A percentile compares a stretch with the other conserved stretches of the same genome.
These are phyloP conservation scores for Hygrocybe punicea DNA, from an alignment of 768 basidiomycete species.

Conservation along the genomic window DNA sequence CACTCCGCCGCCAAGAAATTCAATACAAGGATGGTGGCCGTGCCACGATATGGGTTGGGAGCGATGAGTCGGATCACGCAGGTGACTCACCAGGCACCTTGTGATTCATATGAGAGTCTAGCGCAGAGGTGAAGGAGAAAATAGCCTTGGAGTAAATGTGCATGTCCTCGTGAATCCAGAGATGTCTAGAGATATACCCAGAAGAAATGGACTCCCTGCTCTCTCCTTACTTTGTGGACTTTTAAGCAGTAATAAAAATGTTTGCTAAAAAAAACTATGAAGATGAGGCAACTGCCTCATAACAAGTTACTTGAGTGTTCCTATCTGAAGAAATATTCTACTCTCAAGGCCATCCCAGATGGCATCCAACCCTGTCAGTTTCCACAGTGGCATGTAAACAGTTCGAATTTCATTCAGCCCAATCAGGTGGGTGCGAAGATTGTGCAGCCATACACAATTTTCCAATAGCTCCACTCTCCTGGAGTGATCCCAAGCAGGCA, in stretches of 20 bases:
- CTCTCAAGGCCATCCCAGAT: too few species aligned
- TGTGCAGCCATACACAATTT: conserved; percentile 32
- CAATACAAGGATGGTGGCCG: conserved; percentile 7
- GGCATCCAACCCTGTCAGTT: conserved; percentile 24
- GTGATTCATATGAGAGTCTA: not conserved
- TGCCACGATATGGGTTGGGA: conserved; percentile 6
- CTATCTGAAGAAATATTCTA: conserved; percentile 34
- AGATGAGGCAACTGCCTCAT: too few species aligned
- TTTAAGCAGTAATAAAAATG: too few species aligned
- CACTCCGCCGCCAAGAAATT: conserved; percentile 11
- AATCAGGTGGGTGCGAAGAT: conserved; percentile 33
- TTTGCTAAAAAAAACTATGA: too few species aligned
- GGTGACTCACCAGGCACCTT: conserved; percentile 7
- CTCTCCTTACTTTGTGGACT: too few species aligned
- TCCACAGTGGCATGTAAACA: conserved; percentile 43
- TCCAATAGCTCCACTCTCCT: conserved; percentile 23
- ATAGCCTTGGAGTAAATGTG: too few species aligned
- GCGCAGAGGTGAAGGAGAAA: too few species aligned
- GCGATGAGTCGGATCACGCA: conserved; percentile 6
- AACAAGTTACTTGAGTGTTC: conserved; percentile 31
- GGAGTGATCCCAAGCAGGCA: conserved; percentile 30
- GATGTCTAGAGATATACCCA: too few species aligned
- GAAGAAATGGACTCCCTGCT: too few species aligned
- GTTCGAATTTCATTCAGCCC: conserved; percentile 42
- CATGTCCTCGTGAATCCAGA: too few species aligned